Evolutionary conservation across 176 grass and related monocot species (phyloP).

Genomic region (Bromus sterilis): DNA sequence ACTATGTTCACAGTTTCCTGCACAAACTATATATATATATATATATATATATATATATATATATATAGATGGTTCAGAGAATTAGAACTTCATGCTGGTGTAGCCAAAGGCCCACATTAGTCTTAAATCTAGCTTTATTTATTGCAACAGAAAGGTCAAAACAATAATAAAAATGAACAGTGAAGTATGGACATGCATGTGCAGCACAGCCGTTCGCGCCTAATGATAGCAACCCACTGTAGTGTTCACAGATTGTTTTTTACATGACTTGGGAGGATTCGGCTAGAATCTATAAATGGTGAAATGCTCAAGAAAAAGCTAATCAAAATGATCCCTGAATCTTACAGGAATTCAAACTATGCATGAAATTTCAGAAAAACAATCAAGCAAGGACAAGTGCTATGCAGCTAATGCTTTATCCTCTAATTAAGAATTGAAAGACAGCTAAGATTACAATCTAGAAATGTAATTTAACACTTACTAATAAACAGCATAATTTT

Average conservation of each 20-base stretch:
- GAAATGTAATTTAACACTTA: neutral
- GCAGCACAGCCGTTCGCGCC: neutral
- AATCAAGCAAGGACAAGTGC: neutral
- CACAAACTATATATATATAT: no score
- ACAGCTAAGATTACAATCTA: neutral
- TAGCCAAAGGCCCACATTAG: neutral
- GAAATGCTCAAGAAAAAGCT: neutral
- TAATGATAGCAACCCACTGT: neutral
- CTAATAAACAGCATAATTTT: neutral
- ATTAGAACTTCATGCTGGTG: neutral
- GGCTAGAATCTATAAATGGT: neutral
- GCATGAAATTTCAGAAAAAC: neutral
- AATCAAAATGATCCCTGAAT: neutral
- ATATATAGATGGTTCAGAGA: neutral
- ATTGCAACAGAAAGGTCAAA: neutral
- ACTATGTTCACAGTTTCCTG: neutral
- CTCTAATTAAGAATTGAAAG: neutral
- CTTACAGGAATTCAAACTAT: neutral
- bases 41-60: no score
- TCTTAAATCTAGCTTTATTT: neutral
- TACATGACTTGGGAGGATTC: neutral
- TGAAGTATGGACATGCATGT: neutral
- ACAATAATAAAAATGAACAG: neutral
- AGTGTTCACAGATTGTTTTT: neutral
- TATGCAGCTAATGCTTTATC: neutral